phyloP scores from a whole-genome alignment of 148 eudicot species.

The Oxyria digyna region DNA sequence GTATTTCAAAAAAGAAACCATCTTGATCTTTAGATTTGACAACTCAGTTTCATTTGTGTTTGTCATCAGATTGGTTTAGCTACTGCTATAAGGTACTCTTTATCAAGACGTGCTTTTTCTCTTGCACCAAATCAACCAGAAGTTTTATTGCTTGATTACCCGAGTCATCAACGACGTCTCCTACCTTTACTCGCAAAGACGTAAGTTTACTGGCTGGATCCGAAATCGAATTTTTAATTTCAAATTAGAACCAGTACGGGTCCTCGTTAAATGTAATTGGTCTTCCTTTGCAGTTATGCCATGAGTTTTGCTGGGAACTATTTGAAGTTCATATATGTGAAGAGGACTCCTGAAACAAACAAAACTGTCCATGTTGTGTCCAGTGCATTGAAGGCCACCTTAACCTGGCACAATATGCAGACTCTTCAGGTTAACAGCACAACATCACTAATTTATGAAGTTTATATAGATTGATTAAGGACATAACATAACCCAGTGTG shows the following conservation, averaged over 20 bases:
- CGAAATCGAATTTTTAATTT: background rate
- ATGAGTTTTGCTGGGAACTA: constrained; percentile 92
- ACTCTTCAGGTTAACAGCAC: constrained; percentile 66
- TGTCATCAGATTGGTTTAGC: constrained; percentile 58
- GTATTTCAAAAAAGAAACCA: background rate
- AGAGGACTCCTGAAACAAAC: constrained; percentile 69
- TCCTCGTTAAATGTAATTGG: background rate
- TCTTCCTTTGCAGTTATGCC: constrained; percentile 53
- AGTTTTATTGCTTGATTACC: constrained; percentile 88
- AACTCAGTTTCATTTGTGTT: background rate
- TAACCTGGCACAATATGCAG: constrained; percentile 93
- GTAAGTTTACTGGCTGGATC: constrained; percentile 29
- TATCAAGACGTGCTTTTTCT: constrained; percentile 88
- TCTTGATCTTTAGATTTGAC: background rate
- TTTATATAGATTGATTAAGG: background rate
- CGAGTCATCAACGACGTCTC: constrained; percentile 88
- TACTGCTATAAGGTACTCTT: constrained; percentile 72
- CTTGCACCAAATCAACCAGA: constrained; percentile 68
- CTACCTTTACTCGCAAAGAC: constrained; percentile 94
- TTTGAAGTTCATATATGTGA: constrained; percentile 58
- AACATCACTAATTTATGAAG: background rate
- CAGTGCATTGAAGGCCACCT: constrained; percentile 78
- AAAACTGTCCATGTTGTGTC: constrained; percentile 77
- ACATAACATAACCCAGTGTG: background rate
- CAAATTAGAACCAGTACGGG: background rate